These are phyloP conservation scores for Candida hungchunana DNA, from an alignment of 805 yeast genomes.

Conservation along the genomic window DNA sequence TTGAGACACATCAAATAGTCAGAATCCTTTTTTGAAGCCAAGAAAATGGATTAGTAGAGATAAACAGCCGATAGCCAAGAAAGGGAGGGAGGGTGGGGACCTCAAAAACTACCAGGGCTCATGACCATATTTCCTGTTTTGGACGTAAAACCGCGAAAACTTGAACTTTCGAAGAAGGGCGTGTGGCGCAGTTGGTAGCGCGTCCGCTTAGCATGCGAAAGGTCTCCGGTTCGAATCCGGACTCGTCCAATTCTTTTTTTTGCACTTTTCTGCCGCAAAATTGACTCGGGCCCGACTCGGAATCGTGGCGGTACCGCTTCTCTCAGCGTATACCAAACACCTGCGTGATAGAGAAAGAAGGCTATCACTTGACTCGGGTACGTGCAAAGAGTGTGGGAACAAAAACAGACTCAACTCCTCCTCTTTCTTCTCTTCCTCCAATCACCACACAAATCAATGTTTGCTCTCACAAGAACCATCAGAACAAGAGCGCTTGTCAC, in stretches of 20 bases:
- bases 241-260: constrained; percentile 54
- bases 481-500: constrained; percentile 13
- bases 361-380: constrained; percentile 5
- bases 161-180: constrained; percentile 36
- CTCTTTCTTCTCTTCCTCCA: background rate
- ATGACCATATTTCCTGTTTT: no score
- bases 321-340: no score
- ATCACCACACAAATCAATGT: constrained; percentile 12
- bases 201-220: constrained; percentile 77
- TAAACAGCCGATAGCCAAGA: no score
- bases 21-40: no score
- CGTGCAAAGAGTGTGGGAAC: no score
- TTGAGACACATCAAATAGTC: no score
- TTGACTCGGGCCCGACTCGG: constrained; percentile 3
- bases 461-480: constrained; percentile 18
- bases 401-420: no score
- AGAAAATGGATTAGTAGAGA: no score
- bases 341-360: no score
- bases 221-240: constrained; percentile 78
- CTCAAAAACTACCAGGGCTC: background rate
- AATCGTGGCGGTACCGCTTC: no score
- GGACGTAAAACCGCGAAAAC: background rate
- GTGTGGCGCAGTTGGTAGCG: constrained; percentile 84
- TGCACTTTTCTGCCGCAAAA: background rate
- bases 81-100: no score